Base-by-base conservation (phyloP, 495 filamentous ascomycete species). In the Monascus purpureus region DNA sequence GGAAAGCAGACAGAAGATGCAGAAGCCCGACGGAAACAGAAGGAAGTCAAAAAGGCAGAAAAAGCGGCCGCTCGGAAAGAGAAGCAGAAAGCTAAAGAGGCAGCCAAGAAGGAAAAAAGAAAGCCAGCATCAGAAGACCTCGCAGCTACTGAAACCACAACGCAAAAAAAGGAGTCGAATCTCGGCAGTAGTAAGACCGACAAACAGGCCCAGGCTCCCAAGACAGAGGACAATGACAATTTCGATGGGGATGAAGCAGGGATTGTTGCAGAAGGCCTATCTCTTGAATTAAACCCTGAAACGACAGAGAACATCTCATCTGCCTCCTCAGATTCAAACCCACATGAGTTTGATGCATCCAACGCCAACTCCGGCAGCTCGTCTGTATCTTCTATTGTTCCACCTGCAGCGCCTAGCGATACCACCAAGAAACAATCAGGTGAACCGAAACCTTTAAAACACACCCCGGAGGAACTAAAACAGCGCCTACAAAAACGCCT, bases 401-500 rank as follows among this genome's bases (percentile, higher is more conserved):
- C 77, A 9, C 70, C 72, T 19, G 65, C 68, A 35, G 37, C 48
- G 29, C 35, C 49, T 35, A 49, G 36, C 38, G 53, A 58, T 39
- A 43, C 41, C 40, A 30, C 46, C 19, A 46, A 49, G 28, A 28
- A 35, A 27, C 52, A 52, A 38, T 43, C 43, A 28, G 45, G 55
- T 36, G 52, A 56, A 29, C 46, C 41, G 25, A 63, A 63, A 43
- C 37, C 57, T 32, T 51, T 59, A 29, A 65, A 57, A 42, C 51
- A 70, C 37, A 77, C 83, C 45, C 72, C 75, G 17, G 70, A 77
- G 34, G 67, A 74, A 12, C 62, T 93, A 23, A 74, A 75, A 48
- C 70, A 75, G 18, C 80, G 85, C 15, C 65, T 97, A 27, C 70
- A 77, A 28, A 80, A 77, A 40, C 81, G 72, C 35, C 82, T 97